phyloP scores from a whole-genome alignment of 2,329 filamentous ascomycete genomes.

The Trichoderma polysporum region DNA sequence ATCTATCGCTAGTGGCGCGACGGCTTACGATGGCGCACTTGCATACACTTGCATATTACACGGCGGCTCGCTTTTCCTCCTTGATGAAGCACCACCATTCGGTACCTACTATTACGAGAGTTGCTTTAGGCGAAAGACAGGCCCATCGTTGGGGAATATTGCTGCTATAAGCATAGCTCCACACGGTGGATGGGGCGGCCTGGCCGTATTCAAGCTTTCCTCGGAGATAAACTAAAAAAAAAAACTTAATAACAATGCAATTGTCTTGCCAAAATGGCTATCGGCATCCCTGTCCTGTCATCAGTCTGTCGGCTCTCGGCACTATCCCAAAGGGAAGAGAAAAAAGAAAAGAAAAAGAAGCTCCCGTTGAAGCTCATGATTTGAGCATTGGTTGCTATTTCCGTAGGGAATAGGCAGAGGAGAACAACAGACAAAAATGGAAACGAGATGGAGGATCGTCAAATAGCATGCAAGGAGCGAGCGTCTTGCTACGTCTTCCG shows the following conservation, averaged over 20 bases:
- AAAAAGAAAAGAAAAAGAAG: neutral
- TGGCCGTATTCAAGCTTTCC: neutral
- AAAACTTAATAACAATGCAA: neutral
- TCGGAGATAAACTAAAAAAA: neutral
- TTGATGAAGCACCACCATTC: neutral
- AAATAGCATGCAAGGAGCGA: neutral
- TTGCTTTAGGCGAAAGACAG: neutral
- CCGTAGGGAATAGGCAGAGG: neutral
- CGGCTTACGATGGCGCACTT: neutral
- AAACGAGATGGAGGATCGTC: neutral
- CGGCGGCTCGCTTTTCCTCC: neutral
- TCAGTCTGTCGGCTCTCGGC: slow-evolving; percentile 1
- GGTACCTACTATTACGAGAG: too few relatives aligned
- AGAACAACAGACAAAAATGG: neutral
- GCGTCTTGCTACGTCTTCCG: neutral
- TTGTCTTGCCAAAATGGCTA: neutral
- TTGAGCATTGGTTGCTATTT: neutral
- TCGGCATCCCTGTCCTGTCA: neutral
- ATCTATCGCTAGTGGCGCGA: neutral
- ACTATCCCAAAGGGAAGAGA: neutral
- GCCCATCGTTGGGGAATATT: neutral
- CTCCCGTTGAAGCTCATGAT: neutral
- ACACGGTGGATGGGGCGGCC: neutral
- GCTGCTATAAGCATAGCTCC: neutral
- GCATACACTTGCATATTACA: neutral